A percentile compares a stretch with the other conserved stretches of the same genome.
Conservation (phyloP, 768 basidiomycete genomes). For the Russula abietina region DNA sequence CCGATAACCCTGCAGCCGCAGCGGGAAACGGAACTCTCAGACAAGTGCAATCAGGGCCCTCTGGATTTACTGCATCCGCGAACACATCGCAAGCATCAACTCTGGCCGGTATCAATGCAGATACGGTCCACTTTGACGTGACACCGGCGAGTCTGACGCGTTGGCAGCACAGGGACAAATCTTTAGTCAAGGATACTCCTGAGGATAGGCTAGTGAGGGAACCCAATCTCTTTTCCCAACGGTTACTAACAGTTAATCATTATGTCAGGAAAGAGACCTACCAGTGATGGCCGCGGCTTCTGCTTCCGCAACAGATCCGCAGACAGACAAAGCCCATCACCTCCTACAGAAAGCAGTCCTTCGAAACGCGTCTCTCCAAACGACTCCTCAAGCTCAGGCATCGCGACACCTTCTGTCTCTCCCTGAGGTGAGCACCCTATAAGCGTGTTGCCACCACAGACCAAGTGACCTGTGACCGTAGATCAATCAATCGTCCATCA, state of each 20-base stretch:
- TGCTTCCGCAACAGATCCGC: not conserved
- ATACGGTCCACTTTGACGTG: not conserved
- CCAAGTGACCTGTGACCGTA: not conserved
- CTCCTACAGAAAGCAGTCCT: not conserved
- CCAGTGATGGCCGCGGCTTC: not conserved
- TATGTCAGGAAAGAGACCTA: not conserved
- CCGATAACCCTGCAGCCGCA: not conserved
- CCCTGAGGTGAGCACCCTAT: constrained; percentile 2
- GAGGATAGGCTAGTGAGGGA: not conserved
- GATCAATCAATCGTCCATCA: constrained; percentile 13
- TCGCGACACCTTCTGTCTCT: not conserved
- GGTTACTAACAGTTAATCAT: not conserved
- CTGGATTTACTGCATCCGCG: not conserved
- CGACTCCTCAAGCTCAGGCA: not conserved
- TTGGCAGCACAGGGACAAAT: constrained; percentile 14
- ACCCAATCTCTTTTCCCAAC: not conserved
- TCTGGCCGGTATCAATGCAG: not conserved
- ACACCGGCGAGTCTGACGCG: not conserved
- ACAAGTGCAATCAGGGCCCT: not conserved
- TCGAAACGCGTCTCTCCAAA: not conserved
- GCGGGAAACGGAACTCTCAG: not conserved
- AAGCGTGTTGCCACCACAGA: not conserved
- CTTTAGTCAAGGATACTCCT: not conserved
- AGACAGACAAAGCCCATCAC: not conserved
- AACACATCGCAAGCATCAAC: not conserved